Percentiles rank a stretch among this genome's conserved stretches.
phyloP scores from a whole-genome alignment of 345 rosid genomes.

The Pistacia integerrima region DNA sequence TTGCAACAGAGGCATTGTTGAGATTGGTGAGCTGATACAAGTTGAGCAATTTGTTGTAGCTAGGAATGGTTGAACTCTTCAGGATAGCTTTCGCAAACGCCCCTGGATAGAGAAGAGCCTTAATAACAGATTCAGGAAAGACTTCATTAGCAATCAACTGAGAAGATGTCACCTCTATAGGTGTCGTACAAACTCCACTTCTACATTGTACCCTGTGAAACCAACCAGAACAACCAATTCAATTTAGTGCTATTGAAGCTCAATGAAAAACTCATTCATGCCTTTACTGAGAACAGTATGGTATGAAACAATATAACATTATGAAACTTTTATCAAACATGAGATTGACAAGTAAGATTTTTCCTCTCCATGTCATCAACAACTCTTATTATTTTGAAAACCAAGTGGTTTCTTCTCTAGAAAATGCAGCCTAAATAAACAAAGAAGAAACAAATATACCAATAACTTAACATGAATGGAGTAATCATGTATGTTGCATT shows the following conservation, averaged over 20 bases:
- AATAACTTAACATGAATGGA: no score
- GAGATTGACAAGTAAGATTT: no score
- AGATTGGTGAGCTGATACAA: conserved; percentile 36
- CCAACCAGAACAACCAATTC: neutral
- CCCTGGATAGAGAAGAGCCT: conserved; percentile 77
- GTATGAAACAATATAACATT: no score
- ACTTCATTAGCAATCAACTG: conserved; percentile 55
- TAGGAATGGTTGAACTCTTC: conserved; percentile 35
- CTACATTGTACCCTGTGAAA: conserved; percentile 65
- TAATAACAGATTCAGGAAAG: conserved; percentile 51
- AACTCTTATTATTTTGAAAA: no score
- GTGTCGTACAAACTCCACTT: conserved; percentile 65
- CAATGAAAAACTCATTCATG: no score
- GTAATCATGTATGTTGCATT: no score
- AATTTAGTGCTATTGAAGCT: no score
- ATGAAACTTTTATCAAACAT: no score
- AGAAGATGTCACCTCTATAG: conserved; percentile 63
- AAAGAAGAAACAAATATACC: no score
- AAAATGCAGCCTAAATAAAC: neutral
- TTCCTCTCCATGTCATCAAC: no score
- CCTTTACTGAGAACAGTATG: no score
- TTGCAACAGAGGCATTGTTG: conserved; percentile 23
- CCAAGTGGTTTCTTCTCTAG: no score
- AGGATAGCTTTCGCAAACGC: conserved; percentile 51
- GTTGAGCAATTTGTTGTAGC: conserved; percentile 36